phyloP scores from a whole-genome alignment of 371 early-diverging fungal genomes.

The Amoeboaphelidium occidentale region DNA sequence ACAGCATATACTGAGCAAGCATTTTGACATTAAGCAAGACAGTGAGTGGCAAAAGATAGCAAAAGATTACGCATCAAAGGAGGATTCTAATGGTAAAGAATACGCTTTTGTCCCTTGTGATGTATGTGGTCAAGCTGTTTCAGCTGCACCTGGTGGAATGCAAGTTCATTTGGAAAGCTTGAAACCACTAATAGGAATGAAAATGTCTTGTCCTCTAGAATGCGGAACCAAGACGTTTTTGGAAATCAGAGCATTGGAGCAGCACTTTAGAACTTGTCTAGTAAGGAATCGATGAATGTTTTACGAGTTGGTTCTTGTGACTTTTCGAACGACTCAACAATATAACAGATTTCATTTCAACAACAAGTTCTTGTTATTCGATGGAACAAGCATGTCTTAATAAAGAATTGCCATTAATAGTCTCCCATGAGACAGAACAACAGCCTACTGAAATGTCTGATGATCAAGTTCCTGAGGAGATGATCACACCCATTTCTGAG shows the following conservation, averaged over 20 bases:
- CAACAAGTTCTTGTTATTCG: no score
- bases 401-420: no score
- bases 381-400: no score
- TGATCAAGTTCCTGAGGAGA: no score
- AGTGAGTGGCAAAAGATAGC: neutral
- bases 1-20: neutral
- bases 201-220: constrained; percentile 15
- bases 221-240: constrained; percentile 8
- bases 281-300: no score
- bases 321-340: no score
- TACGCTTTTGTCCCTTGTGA: constrained; percentile 16
- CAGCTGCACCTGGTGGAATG: constrained; percentile 11
- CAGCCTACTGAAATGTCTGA: no score
- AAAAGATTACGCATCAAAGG: neutral
- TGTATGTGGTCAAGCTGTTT: constrained; percentile 17
- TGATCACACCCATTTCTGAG: no score
- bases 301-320: no score
- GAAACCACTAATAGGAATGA: constrained; percentile 21
- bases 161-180: constrained; percentile 19
- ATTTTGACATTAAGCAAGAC: neutral
- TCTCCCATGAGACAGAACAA: no score
- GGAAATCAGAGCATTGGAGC: constrained; percentile 19
- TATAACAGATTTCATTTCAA: no score
- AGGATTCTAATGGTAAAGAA: constrained; percentile 4
- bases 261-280: constrained; percentile 17